Conservation (phyloP, 2,329 filamentous ascomycete genomes). For the Talaromyces verruculosus region DNA sequence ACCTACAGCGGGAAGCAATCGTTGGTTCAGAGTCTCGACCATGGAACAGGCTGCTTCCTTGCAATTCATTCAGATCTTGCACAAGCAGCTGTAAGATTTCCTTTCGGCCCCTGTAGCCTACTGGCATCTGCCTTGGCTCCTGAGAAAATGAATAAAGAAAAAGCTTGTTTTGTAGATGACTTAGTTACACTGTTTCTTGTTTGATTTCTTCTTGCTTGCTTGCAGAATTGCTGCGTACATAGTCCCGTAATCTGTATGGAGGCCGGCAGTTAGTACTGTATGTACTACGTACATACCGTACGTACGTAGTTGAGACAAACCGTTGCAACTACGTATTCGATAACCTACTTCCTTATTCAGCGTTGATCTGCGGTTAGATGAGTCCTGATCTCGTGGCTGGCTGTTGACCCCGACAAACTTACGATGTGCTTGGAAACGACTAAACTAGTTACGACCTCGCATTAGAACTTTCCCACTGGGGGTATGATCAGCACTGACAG, state of each 20-base stretch:
- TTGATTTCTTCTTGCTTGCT: background rate
- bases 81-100: background rate
- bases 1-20: slow-evolving; percentile 3
- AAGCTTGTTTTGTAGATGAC: background rate
- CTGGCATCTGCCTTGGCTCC: background rate
- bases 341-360: background rate
- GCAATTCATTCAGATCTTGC: background rate
- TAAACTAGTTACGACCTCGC: background rate
- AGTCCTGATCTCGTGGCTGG: slow-evolving; percentile 2
- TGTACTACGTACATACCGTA: background rate
- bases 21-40: background rate
- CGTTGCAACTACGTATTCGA: background rate
- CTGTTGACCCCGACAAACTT: background rate
- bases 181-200: background rate
- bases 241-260: background rate
- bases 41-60: background rate
- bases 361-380: background rate
- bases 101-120: background rate
- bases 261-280: background rate
- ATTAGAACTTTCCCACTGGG: background rate
- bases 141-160: background rate
- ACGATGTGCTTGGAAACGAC: background rate
- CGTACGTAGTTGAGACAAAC: background rate
- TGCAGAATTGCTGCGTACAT: background rate
- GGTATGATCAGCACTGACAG: background rate